These are phyloP conservation scores for Calonectria pseudoreteaudii DNA, from an alignment of 2,329 filamentous ascomycete species.

Conservation along the genomic window DNA sequence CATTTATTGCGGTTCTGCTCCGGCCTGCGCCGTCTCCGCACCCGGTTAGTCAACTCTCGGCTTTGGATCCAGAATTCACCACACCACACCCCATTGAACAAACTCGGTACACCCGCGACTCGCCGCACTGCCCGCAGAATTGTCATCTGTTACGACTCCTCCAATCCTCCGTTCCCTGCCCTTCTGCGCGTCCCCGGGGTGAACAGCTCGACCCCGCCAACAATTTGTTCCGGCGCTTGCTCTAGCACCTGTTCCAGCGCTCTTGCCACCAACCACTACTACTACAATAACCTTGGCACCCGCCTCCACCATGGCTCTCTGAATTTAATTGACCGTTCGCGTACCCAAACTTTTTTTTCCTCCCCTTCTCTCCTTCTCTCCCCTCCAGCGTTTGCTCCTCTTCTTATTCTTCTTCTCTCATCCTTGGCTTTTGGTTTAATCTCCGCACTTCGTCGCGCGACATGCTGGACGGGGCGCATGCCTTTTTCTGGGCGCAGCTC, in stretches of 20 bases:
- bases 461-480: slow-evolving; percentile 50
- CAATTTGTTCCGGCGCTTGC: not conserved
- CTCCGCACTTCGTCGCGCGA: slow-evolving; percentile 27
- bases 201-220: slow-evolving; percentile 3
- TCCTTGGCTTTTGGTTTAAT: slow-evolving; percentile 6
- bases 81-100: slow-evolving; percentile 13
- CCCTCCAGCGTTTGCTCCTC: not conserved
- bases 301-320: slow-evolving; percentile 12
- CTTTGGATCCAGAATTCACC: slow-evolving; percentile 11
- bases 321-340: slow-evolving; percentile 8
- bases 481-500: slow-evolving; percentile 55
- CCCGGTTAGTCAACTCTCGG: slow-evolving; percentile 10
- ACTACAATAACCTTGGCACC: not conserved
- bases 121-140: not conserved
- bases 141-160: slow-evolving; percentile 15
- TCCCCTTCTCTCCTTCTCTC: not conserved
- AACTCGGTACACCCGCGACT: slow-evolving; percentile 1
- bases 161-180: not conserved
- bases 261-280: not conserved
- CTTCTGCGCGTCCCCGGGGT: not conserved
- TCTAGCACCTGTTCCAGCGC: not conserved
- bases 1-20: not conserved
- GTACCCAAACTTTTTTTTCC: not conserved
- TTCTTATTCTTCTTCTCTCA: not conserved
- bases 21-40: not conserved